A percentile compares a stretch with the other conserved stretches of the same genome.
These are phyloP conservation scores for Diphasiastrum complanatum DNA, from an alignment of 83 land plant species.

Conservation along the genomic window DNA sequence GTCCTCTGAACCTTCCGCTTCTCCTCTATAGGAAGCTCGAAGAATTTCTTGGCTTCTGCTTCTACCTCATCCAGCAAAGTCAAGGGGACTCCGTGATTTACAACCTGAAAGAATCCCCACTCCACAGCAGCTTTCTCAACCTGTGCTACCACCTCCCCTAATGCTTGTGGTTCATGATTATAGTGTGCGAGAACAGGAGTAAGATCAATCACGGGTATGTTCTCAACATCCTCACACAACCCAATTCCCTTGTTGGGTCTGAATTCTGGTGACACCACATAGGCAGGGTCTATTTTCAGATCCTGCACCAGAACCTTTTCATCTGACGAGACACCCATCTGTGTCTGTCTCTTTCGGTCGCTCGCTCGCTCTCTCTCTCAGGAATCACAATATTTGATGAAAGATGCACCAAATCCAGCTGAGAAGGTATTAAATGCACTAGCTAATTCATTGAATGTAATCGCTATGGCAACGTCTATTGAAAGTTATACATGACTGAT, in stretches of 20 bases:
- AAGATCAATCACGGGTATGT: not conserved
- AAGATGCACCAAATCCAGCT: too few relatives aligned
- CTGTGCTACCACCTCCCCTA: constrained; percentile 27
- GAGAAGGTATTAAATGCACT: too few relatives aligned
- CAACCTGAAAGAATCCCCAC: constrained; percentile 68
- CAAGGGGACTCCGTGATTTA: constrained; percentile 59
- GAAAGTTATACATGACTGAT: too few relatives aligned
- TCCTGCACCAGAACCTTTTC: too few relatives aligned
- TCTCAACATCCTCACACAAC: not conserved
- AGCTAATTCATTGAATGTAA: too few relatives aligned
- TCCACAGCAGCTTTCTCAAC: constrained; percentile 47
- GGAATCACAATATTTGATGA: too few relatives aligned
- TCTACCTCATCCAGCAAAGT: constrained; percentile 25
- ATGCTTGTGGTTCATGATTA: not conserved
- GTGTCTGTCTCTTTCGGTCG: too few relatives aligned
- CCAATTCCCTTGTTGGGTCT: not conserved
- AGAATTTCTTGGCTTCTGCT: constrained; percentile 42
- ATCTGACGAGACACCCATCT: too few relatives aligned
- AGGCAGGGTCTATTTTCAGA: constrained; percentile 5
- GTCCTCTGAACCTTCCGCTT: constrained; percentile 26
- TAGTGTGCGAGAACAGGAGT: not conserved
- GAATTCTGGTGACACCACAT: constrained; percentile 1
- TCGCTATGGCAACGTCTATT: too few relatives aligned
- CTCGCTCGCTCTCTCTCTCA: too few relatives aligned
- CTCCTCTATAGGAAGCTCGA: constrained; percentile 43